Base-by-base conservation (phyloP, 192 early-diverging fungal species). In the Coemansia sp. region DNA sequence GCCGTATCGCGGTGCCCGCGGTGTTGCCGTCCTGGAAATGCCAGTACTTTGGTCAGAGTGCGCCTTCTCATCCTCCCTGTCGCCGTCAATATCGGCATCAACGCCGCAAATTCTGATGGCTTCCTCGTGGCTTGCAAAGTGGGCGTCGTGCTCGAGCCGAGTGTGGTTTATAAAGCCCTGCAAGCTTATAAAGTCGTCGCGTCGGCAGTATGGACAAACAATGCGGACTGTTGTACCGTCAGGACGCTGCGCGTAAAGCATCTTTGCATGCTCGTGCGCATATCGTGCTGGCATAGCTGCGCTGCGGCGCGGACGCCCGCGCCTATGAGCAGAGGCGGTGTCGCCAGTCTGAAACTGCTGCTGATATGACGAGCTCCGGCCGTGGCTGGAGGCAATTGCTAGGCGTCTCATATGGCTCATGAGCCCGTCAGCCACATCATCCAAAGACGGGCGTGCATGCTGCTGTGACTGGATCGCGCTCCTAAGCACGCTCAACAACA, bases 101-200 rank as follows among this genome's bases (percentile, higher is more conserved):
- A 84, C 83, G 10, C 94, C 94, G 74, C 94, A 94, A 36, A 82
- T 67, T 24, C 86, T 68, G 37, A 92, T 87, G 1, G 92, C 91
- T 32, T 94, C 91, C 25, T 89, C 88, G 56, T 91, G 85, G 49
- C 85, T 89, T 7, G 89, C 85, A 79, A 94, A 96, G 51, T 93
- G 89, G 10, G 87, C 65, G 29, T 81, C 68, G 73, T 95, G 94
- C 10, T 86, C 82, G 17, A 91, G 64, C 19, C 94, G 86, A 71
- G 88, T 92, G 66, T 96, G 95, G 65, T 92, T 94, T 19, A 94
- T 65, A 67, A 96, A 94, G n/a, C 94, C 93, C 68, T 93, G 93
- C 43, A 90, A 85, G 65, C 88, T 94, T 36, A 84, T 84, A 80
- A 96, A 96, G 42, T 91, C 84, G 31, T 85, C 82, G 43, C 94